Percentiles rank a stretch among this genome's conserved stretches.
These are phyloP conservation scores for Tephrocybe sp. DNA, from an alignment of 768 basidiomycete species.

Conservation along the genomic window DNA sequence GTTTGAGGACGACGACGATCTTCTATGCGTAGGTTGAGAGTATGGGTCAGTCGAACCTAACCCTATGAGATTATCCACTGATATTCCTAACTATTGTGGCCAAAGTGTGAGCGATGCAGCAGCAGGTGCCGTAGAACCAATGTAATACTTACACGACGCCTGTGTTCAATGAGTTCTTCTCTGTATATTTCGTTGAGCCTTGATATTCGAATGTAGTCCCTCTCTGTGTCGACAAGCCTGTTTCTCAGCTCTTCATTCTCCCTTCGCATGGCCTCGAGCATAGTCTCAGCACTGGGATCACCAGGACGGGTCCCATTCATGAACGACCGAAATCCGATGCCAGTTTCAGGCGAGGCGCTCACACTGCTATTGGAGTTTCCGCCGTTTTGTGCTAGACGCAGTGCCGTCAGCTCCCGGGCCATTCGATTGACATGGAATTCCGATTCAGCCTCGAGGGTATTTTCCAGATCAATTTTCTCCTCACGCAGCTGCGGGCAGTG, in stretches of 20 bases:
- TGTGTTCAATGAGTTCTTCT: conserved; percentile 78
- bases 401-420: conserved; percentile 62
- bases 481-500: conserved; percentile 62
- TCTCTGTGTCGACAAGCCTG: conserved; percentile 68
- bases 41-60: conserved; percentile 62
- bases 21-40: conserved; percentile 68
- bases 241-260: conserved; percentile 77
- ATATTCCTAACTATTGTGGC: conserved; percentile 56
- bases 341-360: conserved; percentile 32
- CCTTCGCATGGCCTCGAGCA: conserved; percentile 71
- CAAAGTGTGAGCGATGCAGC: conserved; percentile 4
- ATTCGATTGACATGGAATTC: conserved; percentile 81
- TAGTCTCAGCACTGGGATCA: conserved; percentile 49
- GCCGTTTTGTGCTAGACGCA: conserved; percentile 56
- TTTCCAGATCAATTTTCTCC: conserved; percentile 83
- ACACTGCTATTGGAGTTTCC: conserved; percentile 23
- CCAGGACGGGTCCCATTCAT: conserved; percentile 24
- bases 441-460: conserved; percentile 80
- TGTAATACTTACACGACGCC: conserved; percentile 65
- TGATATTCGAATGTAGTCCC: conserved; percentile 71
- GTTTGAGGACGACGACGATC: conserved; percentile 41
- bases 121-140: background rate
- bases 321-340: conserved; percentile 27
- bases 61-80: conserved; percentile 79
- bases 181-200: conserved; percentile 81